phyloP scores from a whole-genome alignment of 2,329 filamentous ascomycete species.

The Venturia aucupariae region DNA sequence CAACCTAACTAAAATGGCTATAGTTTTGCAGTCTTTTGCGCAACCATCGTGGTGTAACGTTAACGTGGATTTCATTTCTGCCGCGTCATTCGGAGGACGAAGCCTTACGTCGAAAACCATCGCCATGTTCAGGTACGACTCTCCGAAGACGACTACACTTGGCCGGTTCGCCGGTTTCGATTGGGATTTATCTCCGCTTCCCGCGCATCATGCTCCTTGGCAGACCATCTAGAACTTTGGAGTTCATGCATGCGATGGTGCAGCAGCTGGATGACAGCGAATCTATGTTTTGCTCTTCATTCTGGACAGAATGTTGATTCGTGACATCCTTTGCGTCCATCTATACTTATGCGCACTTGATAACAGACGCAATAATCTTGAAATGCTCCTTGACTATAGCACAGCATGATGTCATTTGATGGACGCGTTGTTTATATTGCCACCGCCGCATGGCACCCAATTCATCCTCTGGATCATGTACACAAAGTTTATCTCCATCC shows the following conservation, averaged over 20 bases:
- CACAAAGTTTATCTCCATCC: not conserved
- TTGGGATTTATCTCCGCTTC: not conserved
- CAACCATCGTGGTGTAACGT: not conserved
- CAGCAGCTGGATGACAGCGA: not conserved
- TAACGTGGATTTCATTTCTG: not conserved
- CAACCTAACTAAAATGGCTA: not conserved
- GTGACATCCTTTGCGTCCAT: not conserved
- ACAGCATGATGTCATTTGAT: not conserved
- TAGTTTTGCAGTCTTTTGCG: not conserved
- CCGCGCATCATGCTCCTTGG: not conserved
- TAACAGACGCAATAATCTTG: not conserved
- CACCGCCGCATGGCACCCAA: too few relatives aligned
- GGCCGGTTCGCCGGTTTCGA: not conserved
- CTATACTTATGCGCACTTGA: not conserved
- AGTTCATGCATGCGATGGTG: not conserved
- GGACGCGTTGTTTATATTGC: not conserved
- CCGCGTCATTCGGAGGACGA: not conserved
- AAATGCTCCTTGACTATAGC: not conserved
- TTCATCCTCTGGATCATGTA: too few relatives aligned
- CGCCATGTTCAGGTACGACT: not conserved
- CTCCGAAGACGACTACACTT: not conserved
- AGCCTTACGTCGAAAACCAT: not conserved
- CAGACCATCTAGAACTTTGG: not conserved
- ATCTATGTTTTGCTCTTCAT: not conserved
- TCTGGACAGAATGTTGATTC: too few relatives aligned